Conservation (phyloP, 331 rosid genomes). For the Telfairia occidentalis region DNA sequence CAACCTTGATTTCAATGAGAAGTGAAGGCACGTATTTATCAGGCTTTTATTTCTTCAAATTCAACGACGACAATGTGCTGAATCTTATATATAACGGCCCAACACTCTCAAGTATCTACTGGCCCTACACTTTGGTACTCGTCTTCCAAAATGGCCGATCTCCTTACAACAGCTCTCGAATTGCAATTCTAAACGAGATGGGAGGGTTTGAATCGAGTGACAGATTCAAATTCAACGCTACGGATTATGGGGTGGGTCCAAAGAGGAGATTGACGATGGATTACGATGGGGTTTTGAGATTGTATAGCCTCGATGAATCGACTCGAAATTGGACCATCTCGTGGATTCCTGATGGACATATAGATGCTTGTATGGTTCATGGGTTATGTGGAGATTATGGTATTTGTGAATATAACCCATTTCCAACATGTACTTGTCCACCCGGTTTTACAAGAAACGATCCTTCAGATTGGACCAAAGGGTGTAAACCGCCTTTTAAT, state of each 20-base stretch:
- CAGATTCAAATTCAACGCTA: conserved; percentile 9
- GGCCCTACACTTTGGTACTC: conserved; percentile 12
- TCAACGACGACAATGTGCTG: conserved; percentile 18
- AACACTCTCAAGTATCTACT: conserved; percentile 21
- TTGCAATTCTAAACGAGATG: conserved; percentile 10
- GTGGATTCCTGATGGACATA: conserved; percentile 16
- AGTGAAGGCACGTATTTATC: conserved; percentile 17
- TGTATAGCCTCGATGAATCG: conserved; percentile 19
- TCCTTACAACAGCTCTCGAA: conserved; percentile 29
- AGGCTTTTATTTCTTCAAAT: conserved; percentile 22
- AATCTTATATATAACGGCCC: conserved; percentile 21
- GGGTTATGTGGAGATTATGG: conserved; percentile 29
- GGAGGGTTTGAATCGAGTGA: conserved; percentile 30
- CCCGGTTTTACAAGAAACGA: conserved; percentile 16
- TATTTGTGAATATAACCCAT: conserved; percentile 16
- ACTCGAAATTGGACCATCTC: conserved; percentile 14
- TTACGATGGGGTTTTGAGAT: conserved; percentile 26
- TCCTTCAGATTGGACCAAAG: conserved; percentile 26
- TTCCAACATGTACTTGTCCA: conserved; percentile 23
- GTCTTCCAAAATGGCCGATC: conserved; percentile 16
- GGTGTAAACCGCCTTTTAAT: conserved; percentile 14
- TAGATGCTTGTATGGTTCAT: conserved; percentile 21
- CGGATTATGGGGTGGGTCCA: conserved; percentile 22
- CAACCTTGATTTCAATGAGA: conserved; percentile 22
- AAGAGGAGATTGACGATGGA: conserved; percentile 25